Evolutionary conservation across 2,329 filamentous ascomycete genomes (phyloP).

Genomic region (Alternaria arborescens): DNA sequence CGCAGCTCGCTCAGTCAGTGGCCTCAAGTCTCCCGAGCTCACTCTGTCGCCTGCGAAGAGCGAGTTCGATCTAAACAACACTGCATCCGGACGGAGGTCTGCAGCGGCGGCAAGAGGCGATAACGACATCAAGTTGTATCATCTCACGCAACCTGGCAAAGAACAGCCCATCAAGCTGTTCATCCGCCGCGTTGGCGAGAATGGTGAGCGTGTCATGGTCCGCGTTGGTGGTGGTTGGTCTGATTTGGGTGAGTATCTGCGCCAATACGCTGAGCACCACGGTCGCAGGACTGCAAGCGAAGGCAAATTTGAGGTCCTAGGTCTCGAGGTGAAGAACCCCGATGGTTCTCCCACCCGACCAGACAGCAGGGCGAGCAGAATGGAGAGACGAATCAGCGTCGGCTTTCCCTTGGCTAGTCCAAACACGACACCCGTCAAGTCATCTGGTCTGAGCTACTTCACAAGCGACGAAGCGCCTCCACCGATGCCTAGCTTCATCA

Average conservation of each 20-base stretch:
- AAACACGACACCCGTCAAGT: constrained; percentile 41
- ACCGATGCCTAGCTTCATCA: constrained; percentile 34
- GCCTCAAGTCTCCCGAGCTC: constrained; percentile 47
- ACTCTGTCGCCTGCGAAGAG: constrained; percentile 49
- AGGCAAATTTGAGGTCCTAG: constrained; percentile 64
- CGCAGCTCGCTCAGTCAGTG: constrained; percentile 42
- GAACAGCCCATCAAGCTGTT: constrained; percentile 93
- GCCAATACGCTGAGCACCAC: constrained; percentile 92
- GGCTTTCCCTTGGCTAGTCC: constrained; percentile 31
- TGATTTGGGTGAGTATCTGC: constrained; percentile 91
- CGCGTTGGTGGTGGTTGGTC: constrained; percentile 98
- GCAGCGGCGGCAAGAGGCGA: constrained; percentile 42
- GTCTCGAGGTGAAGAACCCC: constrained; percentile 48
- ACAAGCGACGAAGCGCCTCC: constrained; percentile 34
- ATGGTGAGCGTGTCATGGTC: constrained; percentile 94
- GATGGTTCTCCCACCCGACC: constrained; percentile 38
- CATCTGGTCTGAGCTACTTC: constrained; percentile 17
- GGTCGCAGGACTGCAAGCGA: constrained; percentile 72
- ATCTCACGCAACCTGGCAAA: constrained; percentile 83
- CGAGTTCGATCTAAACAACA: constrained; percentile 40
- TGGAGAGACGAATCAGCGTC: constrained; percentile 38
- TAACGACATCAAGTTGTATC: constrained; percentile 86
- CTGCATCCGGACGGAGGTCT: constrained; percentile 40
- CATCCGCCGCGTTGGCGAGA: constrained; percentile 89
- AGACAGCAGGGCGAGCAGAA: constrained; percentile 40